A percentile compares a stretch with the other conserved stretches of the same genome.
phyloP scores from a whole-genome alignment of 2,329 filamentous ascomycete species.

The Lojkania enalia region DNA sequence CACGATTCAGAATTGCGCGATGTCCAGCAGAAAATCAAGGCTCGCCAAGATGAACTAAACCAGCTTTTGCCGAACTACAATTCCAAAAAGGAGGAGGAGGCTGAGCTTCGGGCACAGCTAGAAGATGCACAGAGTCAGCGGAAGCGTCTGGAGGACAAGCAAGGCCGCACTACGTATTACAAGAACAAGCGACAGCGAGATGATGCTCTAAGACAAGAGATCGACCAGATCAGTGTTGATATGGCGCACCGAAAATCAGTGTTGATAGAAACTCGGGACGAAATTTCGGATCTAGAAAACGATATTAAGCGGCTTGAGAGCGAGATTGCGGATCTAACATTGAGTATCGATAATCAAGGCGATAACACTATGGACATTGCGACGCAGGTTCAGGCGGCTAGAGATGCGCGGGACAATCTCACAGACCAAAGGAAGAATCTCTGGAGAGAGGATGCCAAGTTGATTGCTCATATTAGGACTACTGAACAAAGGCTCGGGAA shows the following conservation, averaged over 20 bases:
- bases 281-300: slow-evolving; percentile 71
- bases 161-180: slow-evolving; percentile 85
- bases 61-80: slow-evolving; percentile 77
- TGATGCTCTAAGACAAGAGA: slow-evolving; percentile 76
- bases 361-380: slow-evolving; percentile 72
- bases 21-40: slow-evolving; percentile 72
- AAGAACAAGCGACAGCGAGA: slow-evolving; percentile 87
- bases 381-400: slow-evolving; percentile 74
- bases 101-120: slow-evolving; percentile 69
- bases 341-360: slow-evolving; percentile 77
- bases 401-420: slow-evolving; percentile 76
- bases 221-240: slow-evolving; percentile 75
- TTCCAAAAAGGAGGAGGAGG: slow-evolving; percentile 72
- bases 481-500: slow-evolving; percentile 75
- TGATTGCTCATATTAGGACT: slow-evolving; percentile 76
- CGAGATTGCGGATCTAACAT: slow-evolving; percentile 70
- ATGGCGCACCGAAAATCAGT: slow-evolving; percentile 82
- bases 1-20: slow-evolving; percentile 73
- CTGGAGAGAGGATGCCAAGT: slow-evolving; percentile 84
- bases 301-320: slow-evolving; percentile 73
- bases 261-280: slow-evolving; percentile 80
- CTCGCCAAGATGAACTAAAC: slow-evolving; percentile 76
- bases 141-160: slow-evolving; percentile 85
- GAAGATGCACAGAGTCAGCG: slow-evolving; percentile 75
- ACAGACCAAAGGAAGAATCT: slow-evolving; percentile 86